phyloP scores from a whole-genome alignment of 1,284 basidiomycete genomes.

The Boletellus deceptivus region DNA sequence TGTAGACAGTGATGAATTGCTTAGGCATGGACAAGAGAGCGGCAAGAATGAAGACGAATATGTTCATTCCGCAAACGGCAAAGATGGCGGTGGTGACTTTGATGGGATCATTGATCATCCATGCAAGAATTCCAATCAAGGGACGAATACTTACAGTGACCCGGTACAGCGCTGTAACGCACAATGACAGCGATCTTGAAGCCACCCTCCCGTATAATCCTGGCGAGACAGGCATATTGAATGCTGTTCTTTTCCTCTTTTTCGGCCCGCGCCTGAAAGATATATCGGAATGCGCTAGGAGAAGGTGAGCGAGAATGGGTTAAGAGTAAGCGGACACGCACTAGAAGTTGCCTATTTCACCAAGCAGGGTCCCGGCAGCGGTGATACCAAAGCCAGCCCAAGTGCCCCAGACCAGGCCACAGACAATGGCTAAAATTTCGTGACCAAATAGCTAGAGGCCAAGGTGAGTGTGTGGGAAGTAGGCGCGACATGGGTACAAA shows the following conservation, averaged over 20 bases:
- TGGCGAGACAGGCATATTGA: conserved; percentile 61
- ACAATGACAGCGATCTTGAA: conserved; percentile 60
- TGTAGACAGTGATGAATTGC: conserved; percentile 57
- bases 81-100: conserved; percentile 62
- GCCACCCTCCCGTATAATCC: conserved; percentile 65
- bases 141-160: conserved; percentile 44
- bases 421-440: conserved; percentile 54
- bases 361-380: conserved; percentile 47
- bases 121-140: not conserved
- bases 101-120: not conserved
- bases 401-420: conserved; percentile 52
- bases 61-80: conserved; percentile 62
- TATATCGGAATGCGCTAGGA: conserved; percentile 46
- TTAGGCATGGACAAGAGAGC: conserved; percentile 65
- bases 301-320: not conserved
- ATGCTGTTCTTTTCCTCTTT: conserved; percentile 58
- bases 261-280: conserved; percentile 46
- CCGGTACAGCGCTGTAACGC: conserved; percentile 61
- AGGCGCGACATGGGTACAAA: conserved; percentile 29
- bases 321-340: conserved; percentile 24
- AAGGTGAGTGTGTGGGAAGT: not conserved
- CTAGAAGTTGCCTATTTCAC: conserved; percentile 54
- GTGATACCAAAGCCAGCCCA: conserved; percentile 50
- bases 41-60: conserved; percentile 57
- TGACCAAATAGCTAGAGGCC: conserved; percentile 34